Evolutionary conservation across 495 filamentous ascomycete genomes (phyloP), one percentile per base, ranked within the genome.

Genomic region (Amniculicola lignicola): DNA sequence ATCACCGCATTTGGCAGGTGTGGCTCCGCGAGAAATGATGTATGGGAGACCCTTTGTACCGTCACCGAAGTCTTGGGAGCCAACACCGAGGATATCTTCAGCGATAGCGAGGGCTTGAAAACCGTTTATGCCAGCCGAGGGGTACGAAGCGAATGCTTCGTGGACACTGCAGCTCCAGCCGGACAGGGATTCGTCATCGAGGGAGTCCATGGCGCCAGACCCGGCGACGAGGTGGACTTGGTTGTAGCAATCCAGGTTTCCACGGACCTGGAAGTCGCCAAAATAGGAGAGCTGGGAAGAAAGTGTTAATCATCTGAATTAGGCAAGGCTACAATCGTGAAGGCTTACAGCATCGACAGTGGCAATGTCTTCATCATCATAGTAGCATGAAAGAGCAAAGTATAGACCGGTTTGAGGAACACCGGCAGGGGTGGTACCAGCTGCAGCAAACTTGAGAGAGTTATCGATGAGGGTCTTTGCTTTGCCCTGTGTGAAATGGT

Each of bases 111-210:
- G 59, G 10, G 75, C 69, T 35, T 71, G 66, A 59, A 79, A 79
- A 10, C 72, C 68, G 12, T 70, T 65, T 1, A 64, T 40, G 0
- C 73, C 73, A 4, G 64, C 61, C 7, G 64, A 65, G 15, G 75
- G 76, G 42, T 73, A 77, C 37, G 62, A 66, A 2, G 73, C 61
- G 61, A 79, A 77, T 1, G 70, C 69, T 52, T 77, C 75, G 44
- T 79, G 75, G 28, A 76, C 75, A 43, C 69, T 72, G 55, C 75
- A 79, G 35, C 69, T 67, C 76, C 76, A 79, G 57, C 72, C 64
- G 29, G 72, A 75, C 3, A 77, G 68, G 10, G 67, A 61, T 3
- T 11, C 45, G 61, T 79, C 76, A 36, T 69, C 68, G 18, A 79
- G 64, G 5, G 65, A 67, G 1, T 57, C 65, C 47, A 79, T 66